Evolutionary conservation across 1,139 yeast genomes (phyloP), one percentile per base, ranked within the genome.

Genomic region (Pneumocystis oryctolagi): DNA sequence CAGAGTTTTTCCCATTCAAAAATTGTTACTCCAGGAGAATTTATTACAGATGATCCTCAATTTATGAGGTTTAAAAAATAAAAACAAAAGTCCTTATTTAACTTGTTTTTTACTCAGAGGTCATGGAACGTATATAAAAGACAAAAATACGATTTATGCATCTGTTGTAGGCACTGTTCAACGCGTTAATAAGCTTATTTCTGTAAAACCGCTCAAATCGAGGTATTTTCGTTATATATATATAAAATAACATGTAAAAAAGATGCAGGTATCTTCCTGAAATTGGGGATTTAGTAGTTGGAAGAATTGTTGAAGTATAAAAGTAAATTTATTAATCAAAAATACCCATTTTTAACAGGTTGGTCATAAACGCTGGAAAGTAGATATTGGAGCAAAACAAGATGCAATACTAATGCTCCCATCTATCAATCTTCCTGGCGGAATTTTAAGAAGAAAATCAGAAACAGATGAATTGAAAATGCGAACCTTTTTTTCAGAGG

Each of bases 341-440:
- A 18, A 28, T 9, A 2, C 16, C 16, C 2, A 57, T 37, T 37
- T 14, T 39, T 57, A 20, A 57, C 28, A 57, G 47, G 97, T 92
- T 5, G 96, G 95, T 0, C 85, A 86, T 69, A 87, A 87, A 72
- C 78, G 97, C 69, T 94, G 99, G 98, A 89, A 87, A 72, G 97
- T 94, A 25, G 97, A 92, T 70, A 89, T 94, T 69, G 97, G 98
- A 18, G 88, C 89, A 28, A 85, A 84, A 69, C 96, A 89, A 70
- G 95, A 89, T 72, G 98, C 97, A 0, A 84, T 88, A 0, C 77
- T 94, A 67, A 85, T 89, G 89, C 79, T 94, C 66, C 98, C 98
- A 9, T 88, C 96, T 0, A 97, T 94, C 31, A 94, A 94, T 73
- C 78, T 94, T 67, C 99, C 99, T 1, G 98, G 99, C 63, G 99